Evolutionary conservation across 805 yeast species (phyloP), one percentile per base, ranked within the genome.

Genomic region (Monosporozyma yasuniensis): DNA sequence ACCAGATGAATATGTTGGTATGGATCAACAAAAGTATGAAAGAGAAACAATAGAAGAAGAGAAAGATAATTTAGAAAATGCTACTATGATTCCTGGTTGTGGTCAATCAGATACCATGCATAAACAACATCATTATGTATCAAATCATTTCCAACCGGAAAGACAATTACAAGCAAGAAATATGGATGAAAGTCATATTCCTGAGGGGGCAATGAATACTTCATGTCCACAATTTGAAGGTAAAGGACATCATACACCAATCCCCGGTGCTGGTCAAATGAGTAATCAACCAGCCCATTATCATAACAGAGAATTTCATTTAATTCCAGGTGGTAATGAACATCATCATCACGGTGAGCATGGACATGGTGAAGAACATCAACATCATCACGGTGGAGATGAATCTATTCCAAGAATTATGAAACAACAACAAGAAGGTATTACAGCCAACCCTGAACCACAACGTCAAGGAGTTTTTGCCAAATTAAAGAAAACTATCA

Each of bases 201-300:
- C 58, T 2, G 39, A 14, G 8, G 51, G 47, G 4, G 22, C 46
- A 11, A 45, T 50, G 25, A 25, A 55, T n/a, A 53, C 56, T 4
- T 38, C 55, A 1, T 22, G 45, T 12, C 52, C 51, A 2, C 46
- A 44, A 5, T 55, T 55, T 46, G 52, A 47, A 6, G 53, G 52
- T 2, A 30, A 21, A n/a, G 48, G 37, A 2, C 53, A 48, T 19
- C 52, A 44, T 25, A 50, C 55, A 1, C 55, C 58, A 3, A 27
- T 54, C 9, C 57, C 57, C 19, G 58, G 58, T 21, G 50, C 56
- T 14, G 58, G 58, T 4, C 32, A n/a, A 9, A 37, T 50, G 12
- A 37, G 44, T n/a, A 8, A 23, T 10, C 22, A 25, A 23, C 43
- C 52, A 3, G 10, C 27, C 4, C 44, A 46, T 9, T 51, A 51